phyloP scores from a whole-genome alignment of 1,284 basidiomycete species.

The Ustilago tritici region DNA sequence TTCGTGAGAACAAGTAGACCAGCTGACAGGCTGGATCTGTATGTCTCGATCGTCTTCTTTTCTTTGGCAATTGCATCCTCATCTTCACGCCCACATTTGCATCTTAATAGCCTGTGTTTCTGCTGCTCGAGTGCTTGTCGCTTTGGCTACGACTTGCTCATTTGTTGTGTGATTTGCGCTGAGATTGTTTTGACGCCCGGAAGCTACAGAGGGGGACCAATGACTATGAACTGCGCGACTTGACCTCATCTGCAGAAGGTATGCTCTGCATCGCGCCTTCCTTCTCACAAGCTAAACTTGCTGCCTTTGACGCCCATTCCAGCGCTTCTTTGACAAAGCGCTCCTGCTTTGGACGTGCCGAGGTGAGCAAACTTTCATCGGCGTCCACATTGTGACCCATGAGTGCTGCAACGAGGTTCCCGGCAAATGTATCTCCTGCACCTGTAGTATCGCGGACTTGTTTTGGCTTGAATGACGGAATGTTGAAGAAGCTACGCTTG shows the following conservation, averaged over 20 bases:
- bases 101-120: neutral
- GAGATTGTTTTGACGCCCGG: neutral
- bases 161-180: neutral
- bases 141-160: no score
- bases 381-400: slow-evolving; percentile 46
- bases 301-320: slow-evolving; percentile 52
- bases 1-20: slow-evolving; percentile 54
- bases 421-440: slow-evolving; percentile 68
- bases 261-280: slow-evolving; percentile 68
- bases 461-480: slow-evolving; percentile 49
- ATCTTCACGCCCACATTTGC: neutral
- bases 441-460: slow-evolving; percentile 67
- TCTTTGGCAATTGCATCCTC: slow-evolving; percentile 24
- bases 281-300: slow-evolving; percentile 64
- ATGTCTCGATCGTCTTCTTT: neutral
- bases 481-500: slow-evolving; percentile 41
- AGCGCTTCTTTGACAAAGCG: slow-evolving; percentile 41
- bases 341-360: slow-evolving; percentile 17
- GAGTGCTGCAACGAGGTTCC: slow-evolving; percentile 62
- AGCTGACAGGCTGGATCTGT: neutral
- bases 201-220: neutral
- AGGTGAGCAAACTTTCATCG: slow-evolving; percentile 13
- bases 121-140: no score
- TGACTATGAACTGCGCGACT: slow-evolving; percentile 16
- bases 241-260: slow-evolving; percentile 55